A percentile compares a stretch with the other conserved stretches of the same genome.
Evolutionary conservation across 1,139 yeast species (phyloP).

Genomic region (Nakaseomyces glabratus): DNA sequence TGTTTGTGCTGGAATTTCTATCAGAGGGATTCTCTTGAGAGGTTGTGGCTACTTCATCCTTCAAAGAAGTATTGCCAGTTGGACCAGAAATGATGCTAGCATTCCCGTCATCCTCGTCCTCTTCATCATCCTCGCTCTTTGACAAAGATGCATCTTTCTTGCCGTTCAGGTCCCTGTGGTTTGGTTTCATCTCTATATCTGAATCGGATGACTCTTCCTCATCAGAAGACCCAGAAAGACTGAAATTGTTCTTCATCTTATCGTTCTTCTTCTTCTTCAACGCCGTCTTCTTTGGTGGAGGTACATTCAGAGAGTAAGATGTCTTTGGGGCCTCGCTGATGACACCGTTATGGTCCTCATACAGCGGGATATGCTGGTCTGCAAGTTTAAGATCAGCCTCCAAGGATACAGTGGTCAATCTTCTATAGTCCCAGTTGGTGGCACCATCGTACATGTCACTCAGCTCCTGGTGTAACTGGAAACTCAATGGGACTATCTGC

Average conservation of each 20-base stretch:
- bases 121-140: constrained; percentile 9
- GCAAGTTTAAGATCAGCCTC: constrained; percentile 58
- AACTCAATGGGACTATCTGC: constrained; percentile 83
- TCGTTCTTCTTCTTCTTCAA: constrained; percentile 11
- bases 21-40: constrained; percentile 6
- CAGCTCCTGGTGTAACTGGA: constrained; percentile 74
- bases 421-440: constrained; percentile 84
- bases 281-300: constrained; percentile 11
- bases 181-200: not conserved
- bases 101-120: constrained; percentile 8
- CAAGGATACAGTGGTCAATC: constrained; percentile 75
- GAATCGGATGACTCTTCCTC: constrained; percentile 7
- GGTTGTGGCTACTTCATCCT: constrained; percentile 6
- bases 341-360: constrained; percentile 7
- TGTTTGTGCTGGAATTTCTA: constrained; percentile 5
- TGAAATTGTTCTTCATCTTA: constrained; percentile 7
- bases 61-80: constrained; percentile 4
- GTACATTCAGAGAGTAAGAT: constrained; percentile 11
- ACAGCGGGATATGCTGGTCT: constrained; percentile 7
- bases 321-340: constrained; percentile 9
- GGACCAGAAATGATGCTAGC: constrained; percentile 10
- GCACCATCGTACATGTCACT: constrained; percentile 73
- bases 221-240: constrained; percentile 5
- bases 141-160: constrained; percentile 6
- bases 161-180: constrained; percentile 6